phyloP scores from a whole-genome alignment of 1,284 basidiomycete species.

The Entoloma clypeatum region DNA sequence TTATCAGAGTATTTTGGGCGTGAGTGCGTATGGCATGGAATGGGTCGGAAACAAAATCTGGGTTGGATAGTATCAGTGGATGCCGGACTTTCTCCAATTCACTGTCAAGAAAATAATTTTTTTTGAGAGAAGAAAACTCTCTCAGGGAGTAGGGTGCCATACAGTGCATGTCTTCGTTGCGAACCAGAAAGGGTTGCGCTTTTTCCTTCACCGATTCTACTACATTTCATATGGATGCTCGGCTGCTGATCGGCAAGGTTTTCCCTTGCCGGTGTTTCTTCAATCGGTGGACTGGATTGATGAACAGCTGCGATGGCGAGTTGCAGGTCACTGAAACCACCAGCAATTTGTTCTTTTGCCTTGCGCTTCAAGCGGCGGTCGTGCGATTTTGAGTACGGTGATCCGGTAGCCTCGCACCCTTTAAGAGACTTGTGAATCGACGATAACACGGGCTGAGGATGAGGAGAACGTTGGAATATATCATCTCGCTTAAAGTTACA shows the following conservation, averaged over 20 bases:
- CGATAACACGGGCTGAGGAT: not conserved
- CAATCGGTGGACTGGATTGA: slow-evolving; percentile 2
- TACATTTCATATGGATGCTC: slow-evolving; percentile 30
- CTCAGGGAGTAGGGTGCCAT: slow-evolving; percentile 29
- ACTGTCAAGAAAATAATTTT: slow-evolving; percentile 33
- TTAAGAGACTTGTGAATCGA: slow-evolving; percentile 9
- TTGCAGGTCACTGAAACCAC: slow-evolving; percentile 57
- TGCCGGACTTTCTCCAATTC: slow-evolving; percentile 65
- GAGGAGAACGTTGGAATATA: slow-evolving; percentile 56
- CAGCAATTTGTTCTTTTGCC: slow-evolving; percentile 64
- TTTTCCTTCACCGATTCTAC: slow-evolving; percentile 71
- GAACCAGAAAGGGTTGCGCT: slow-evolving; percentile 54
- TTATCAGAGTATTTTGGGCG: slow-evolving; percentile 73
- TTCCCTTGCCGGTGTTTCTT: not conserved
- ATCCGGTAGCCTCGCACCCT: slow-evolving; percentile 54
- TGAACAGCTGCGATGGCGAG: slow-evolving; percentile 44
- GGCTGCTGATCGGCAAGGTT: slow-evolving; percentile 12
- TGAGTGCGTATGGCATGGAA: slow-evolving; percentile 79
- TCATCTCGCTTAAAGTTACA: slow-evolving; percentile 62
- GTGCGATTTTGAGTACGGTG: slow-evolving; percentile 75
- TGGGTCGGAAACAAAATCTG: slow-evolving; percentile 65
- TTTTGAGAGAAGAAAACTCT: slow-evolving; percentile 7
- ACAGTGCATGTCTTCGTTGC: slow-evolving; percentile 72
- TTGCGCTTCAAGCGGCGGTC: slow-evolving; percentile 67
- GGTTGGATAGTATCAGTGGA: slow-evolving; percentile 66